Percentiles rank a stretch among this genome's conserved stretches.
phyloP scores from a whole-genome alignment of 78 protist species.

The Dictyostelium capitatum region DNA sequence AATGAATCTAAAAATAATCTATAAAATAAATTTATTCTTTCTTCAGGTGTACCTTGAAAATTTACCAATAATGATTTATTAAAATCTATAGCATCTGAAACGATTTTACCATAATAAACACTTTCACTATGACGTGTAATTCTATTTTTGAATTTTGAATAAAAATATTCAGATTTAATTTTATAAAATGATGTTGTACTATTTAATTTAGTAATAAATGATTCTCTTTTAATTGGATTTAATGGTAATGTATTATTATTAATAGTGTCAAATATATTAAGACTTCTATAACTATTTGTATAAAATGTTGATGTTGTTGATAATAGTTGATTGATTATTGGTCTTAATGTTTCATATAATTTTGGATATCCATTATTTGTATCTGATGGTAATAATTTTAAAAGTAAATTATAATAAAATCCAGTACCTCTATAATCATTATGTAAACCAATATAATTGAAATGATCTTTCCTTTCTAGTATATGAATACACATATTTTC shows the following conservation, averaged over 20 bases:
- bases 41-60: no score
- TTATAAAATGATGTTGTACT: no score
- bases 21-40: no score
- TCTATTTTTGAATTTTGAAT: no score
- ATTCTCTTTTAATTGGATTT: not conserved
- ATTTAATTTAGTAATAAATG: no score
- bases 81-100: no score
- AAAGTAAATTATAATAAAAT: not conserved
- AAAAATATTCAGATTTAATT: no score
- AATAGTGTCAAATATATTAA: not conserved
- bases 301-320: not conserved
- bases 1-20: no score
- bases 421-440: not conserved
- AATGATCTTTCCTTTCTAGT: not conserved
- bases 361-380: not conserved
- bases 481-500: not conserved
- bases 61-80: no score
- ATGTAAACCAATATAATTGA: not conserved
- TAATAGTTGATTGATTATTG: not conserved
- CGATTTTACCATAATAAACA: no score
- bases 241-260: not conserved
- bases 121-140: no score
- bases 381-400: not conserved
- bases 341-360: not conserved
- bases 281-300: not conserved